Base-by-base conservation (phyloP, 163 green algal genomes). In the Volvox carteri region DNA sequence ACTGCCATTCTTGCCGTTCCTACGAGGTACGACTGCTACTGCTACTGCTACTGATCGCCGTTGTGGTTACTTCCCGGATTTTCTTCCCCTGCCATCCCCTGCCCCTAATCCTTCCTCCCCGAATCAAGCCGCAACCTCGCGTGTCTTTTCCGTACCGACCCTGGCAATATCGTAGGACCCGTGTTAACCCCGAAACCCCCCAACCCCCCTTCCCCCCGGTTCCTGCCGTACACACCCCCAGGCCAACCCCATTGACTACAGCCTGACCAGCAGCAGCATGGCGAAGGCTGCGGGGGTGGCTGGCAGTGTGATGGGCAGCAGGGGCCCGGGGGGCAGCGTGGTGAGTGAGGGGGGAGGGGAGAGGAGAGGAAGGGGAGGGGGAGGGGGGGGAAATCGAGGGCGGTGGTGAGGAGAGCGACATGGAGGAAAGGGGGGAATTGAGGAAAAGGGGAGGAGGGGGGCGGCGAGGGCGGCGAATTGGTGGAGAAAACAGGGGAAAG, bases 221-320 rank as follows among this genome's bases (percentile, higher is more conserved):
- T n/a, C n/a, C n/a, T n/a, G n/a, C n/a, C n/a, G n/a, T n/a, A n/a
- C 11, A n/a, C 73, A 44, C 73, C n/a, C 33, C 3, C 75, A 88
- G 83, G 83, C 83, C 58, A 92, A 92, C 79, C 87, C 87, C 33
- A 84, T 89, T 21, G 87, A 92, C 87, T 92, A 92, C 80, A 86
- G 44, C 70, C 79, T 92, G 21, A 89, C 87, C 78, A 79, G 56
- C 65, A 58, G 33, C 78, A 68, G 46, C 37, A 52, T n/a, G 33
- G 12, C 18, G 4, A 28, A 42, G 42, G 30, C 16, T 6, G 83
- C 23, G 28, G 68, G 68, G 4, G 50, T 28, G 25, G 30, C 68
- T 18, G 83, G 83, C 35, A 88, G 83, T 35, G 83, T 88, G 11
- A 8, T 88, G 68, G 83, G 83, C 68, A 88, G 83, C n/a, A 48